Conservation (phyloP, 208 protist species). For the Crithidia bombi region DNA sequence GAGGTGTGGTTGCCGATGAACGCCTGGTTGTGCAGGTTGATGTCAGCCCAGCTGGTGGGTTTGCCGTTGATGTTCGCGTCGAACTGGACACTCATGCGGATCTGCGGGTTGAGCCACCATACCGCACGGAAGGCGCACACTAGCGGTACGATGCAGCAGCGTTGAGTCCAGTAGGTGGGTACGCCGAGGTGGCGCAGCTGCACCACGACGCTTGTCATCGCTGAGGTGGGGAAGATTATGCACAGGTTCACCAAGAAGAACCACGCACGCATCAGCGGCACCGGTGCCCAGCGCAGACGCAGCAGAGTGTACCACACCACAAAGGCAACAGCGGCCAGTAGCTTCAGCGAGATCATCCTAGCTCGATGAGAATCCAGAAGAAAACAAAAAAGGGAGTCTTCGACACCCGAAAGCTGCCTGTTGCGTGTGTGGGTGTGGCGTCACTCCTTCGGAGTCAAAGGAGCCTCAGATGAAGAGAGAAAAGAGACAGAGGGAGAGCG, state of each 20-base stretch:
- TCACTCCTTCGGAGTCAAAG: too few relatives aligned
- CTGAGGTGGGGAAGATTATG: slow-evolving; percentile 38
- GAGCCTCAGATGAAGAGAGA: too few relatives aligned
- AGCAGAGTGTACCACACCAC: slow-evolving; percentile 42
- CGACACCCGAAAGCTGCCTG: too few relatives aligned
- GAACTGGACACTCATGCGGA: slow-evolving; percentile 38
- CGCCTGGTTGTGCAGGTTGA: slow-evolving; percentile 20
- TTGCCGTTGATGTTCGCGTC: slow-evolving; percentile 21
- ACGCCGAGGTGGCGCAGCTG: slow-evolving; percentile 38
- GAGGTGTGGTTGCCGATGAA: slow-evolving; percentile 68
- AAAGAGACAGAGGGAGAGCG: too few relatives aligned
- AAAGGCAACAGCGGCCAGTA: slow-evolving; percentile 5
- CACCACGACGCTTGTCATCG: slow-evolving; percentile 33
- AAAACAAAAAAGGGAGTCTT: not conserved
- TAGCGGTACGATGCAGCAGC: slow-evolving; percentile 38
- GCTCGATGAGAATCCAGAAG: not conserved
- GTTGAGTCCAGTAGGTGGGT: slow-evolving; percentile 27
- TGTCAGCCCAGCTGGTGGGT: slow-evolving; percentile 14
- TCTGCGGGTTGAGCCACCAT: slow-evolving; percentile 49
- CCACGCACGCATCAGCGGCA: slow-evolving; percentile 45
- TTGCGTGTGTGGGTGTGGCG: too few relatives aligned
- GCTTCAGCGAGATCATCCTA: not conserved
- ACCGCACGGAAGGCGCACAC: slow-evolving; percentile 40
- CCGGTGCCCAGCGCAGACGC: slow-evolving; percentile 31
- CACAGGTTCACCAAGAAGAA: slow-evolving; percentile 38